Percentiles rank a stretch among this genome's conserved stretches.
phyloP scores from a whole-genome alignment of 352 stramenopile species.

The Phytophthora podocarpi region DNA sequence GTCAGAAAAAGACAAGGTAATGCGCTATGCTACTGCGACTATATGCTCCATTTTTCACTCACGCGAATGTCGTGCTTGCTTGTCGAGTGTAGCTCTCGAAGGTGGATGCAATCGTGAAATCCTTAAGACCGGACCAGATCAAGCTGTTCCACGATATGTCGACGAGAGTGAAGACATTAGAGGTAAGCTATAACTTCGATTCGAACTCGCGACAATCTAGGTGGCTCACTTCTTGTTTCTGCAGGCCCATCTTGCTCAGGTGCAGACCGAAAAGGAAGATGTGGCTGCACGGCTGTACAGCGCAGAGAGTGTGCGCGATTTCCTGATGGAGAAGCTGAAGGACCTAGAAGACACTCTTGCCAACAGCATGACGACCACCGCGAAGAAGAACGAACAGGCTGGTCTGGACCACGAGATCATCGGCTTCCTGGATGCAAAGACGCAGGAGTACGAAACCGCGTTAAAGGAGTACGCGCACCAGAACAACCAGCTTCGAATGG shows the following conservation, averaged over 20 bases:
- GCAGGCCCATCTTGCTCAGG: slow-evolving; percentile 61
- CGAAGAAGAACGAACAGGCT: slow-evolving; percentile 74
- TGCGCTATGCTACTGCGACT: not conserved
- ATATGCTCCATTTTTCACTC: not conserved
- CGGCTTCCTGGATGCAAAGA: slow-evolving; percentile 79
- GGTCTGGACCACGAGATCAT: slow-evolving; percentile 83
- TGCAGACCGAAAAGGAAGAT: slow-evolving; percentile 84
- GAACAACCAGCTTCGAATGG: slow-evolving; percentile 51
- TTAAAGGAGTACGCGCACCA: slow-evolving; percentile 60
- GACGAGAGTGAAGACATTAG: slow-evolving; percentile 68
- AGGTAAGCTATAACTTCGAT: slow-evolving; percentile 35
- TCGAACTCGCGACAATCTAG: not conserved
- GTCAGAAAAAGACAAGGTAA: slow-evolving; percentile 50
- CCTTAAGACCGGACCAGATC: slow-evolving; percentile 82
- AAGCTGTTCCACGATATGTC: slow-evolving; percentile 89
- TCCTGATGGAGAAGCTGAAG: slow-evolving; percentile 87
- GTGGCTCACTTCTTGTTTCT: not conserved
- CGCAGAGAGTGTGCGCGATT: slow-evolving; percentile 81
- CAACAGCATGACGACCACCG: slow-evolving; percentile 50
- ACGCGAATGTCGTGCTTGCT: not conserved
- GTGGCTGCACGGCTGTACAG: slow-evolving; percentile 67
- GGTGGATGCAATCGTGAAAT: slow-evolving; percentile 79
- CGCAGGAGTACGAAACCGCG: slow-evolving; percentile 73
- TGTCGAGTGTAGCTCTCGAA: slow-evolving; percentile 55
- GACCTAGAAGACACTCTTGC: slow-evolving; percentile 72